Evolutionary conservation across 495 filamentous ascomycete species (phyloP), one percentile per base, ranked within the genome.

Genomic region (Hypoxylon subgilvum): DNA sequence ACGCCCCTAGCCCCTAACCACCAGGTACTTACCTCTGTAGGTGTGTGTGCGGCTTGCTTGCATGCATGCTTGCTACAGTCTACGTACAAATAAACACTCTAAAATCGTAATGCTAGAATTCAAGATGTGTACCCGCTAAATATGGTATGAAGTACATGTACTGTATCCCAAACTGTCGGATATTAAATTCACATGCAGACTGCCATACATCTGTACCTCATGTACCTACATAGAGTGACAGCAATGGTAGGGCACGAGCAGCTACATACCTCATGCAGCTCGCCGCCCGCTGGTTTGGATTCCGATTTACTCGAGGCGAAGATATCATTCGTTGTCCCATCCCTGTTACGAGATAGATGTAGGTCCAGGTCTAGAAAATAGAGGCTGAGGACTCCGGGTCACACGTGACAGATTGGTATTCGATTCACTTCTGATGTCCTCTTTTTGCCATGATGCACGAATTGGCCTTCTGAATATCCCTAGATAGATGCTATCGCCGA

Each of bases 71-170:
- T n/a, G n/a, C n/a, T n/a, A n/a, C n/a, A n/a, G 13, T n/a, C 5
- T 35, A 13, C 31, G 14, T 14, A 6, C 7, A 38, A 34, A 34
- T 12, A 34, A n/a, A n/a, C n/a, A n/a, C n/a, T n/a, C n/a, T n/a
- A n/a, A 34, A 38, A 7, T 4, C 5, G 34, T 8, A 12, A 40
- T 40, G 48, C 48, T 38, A 28, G 21, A 25, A 43, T 42, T 42
- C 35, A 32, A 43, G 49, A 52, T 34, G 38, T 18, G 48, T 60
- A 60, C 57, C 57, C 57, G 57, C 57, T 53, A 36, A 60, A 53
- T 60, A 60, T 25, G 40, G 48, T 48, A 40, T 17, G 4, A 27
- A 27, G 4, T 39, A 31, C n/a, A n/a, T n/a, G n/a, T n/a, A n/a
- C n/a, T 47, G 23, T 18, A 44, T 38, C 42, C 57, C 36, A 43